Conservation (phyloP, 345 rosid genomes). For the Carallia pectinifolia region DNA sequence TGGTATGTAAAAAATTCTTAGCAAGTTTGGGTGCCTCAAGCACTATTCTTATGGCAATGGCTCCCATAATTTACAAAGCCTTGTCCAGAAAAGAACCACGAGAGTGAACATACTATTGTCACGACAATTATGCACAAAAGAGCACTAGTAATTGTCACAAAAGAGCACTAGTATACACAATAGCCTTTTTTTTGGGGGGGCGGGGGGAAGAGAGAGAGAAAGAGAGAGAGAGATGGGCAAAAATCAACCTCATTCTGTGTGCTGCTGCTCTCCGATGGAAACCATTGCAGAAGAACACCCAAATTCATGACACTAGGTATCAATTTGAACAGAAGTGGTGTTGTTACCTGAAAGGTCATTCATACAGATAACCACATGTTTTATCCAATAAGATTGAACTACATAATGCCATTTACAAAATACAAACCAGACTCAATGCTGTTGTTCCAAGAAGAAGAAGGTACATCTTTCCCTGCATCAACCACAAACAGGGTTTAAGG, state of each 20-base stretch:
- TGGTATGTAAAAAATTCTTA: too few species aligned
- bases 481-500: background rate
- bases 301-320: constrained; percentile 80
- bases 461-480: constrained; percentile 92
- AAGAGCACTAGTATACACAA: too few species aligned
- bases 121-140: too few species aligned
- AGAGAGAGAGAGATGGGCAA: constrained; percentile 11
- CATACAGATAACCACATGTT: constrained; percentile 14
- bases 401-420: constrained; percentile 5
- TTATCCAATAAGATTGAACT: constrained; percentile 4
- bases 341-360: constrained; percentile 65
- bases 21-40: too few species aligned
- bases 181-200: too few species aligned
- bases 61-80: too few species aligned
- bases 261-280: constrained; percentile 60
- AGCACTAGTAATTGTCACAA: too few species aligned
- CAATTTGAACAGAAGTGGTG: constrained; percentile 85
- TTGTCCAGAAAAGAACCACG: too few species aligned
- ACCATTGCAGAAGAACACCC: constrained; percentile 82
- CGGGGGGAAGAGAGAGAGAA: background rate
- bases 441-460: constrained; percentile 98
- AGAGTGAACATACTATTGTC: too few species aligned
- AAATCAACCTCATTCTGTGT: constrained; percentile 59
- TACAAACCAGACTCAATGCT: constrained; percentile 84
- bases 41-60: too few species aligned